These are phyloP conservation scores for Infundibulicybe gibba DNA, from an alignment of 768 basidiomycete genomes.

Conservation along the genomic window DNA sequence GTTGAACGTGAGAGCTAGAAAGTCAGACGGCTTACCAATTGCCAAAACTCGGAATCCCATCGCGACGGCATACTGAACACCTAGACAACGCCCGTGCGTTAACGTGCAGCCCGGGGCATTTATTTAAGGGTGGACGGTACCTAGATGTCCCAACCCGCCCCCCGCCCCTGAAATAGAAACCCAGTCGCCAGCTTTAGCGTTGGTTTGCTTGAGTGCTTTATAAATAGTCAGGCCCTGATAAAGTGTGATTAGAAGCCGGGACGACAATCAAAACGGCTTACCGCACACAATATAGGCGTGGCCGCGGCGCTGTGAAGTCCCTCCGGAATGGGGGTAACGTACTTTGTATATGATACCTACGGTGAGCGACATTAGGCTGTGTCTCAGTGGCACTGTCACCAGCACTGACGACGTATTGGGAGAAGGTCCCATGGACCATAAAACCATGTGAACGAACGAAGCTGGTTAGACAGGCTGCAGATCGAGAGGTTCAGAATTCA, in stretches of 20 bases:
- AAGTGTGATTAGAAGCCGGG: not conserved
- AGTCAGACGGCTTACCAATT: constrained; percentile 25
- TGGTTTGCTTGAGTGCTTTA: constrained; percentile 69
- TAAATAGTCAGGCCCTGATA: constrained; percentile 74
- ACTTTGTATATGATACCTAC: constrained; percentile 58
- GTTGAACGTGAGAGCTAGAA: not conserved
- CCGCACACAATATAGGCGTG: constrained; percentile 72
- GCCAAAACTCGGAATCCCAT: constrained; percentile 70
- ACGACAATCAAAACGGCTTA: constrained; percentile 18
- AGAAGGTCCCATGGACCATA: constrained; percentile 67
- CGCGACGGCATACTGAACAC: constrained; percentile 74
- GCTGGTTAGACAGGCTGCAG: constrained; percentile 42
- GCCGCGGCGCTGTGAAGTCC: constrained; percentile 57
- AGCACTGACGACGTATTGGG: constrained; percentile 50
- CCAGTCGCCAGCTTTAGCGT: constrained; percentile 62
- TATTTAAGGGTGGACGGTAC: constrained; percentile 21
- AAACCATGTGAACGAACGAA: constrained; percentile 52
- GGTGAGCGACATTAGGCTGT: not conserved
- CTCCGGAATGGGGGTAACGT: constrained; percentile 77
- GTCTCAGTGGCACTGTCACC: not conserved
- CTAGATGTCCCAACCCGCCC: constrained; percentile 78
- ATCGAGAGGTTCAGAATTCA: not conserved
- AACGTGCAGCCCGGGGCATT: not conserved
- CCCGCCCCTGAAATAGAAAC: constrained; percentile 74
- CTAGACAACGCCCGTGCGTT: constrained; percentile 19